Percentiles rank a stretch among this genome's conserved stretches.
Evolutionary conservation across 352 stramenopile species (phyloP).

Genomic region (Globisporangium spiculum): DNA sequence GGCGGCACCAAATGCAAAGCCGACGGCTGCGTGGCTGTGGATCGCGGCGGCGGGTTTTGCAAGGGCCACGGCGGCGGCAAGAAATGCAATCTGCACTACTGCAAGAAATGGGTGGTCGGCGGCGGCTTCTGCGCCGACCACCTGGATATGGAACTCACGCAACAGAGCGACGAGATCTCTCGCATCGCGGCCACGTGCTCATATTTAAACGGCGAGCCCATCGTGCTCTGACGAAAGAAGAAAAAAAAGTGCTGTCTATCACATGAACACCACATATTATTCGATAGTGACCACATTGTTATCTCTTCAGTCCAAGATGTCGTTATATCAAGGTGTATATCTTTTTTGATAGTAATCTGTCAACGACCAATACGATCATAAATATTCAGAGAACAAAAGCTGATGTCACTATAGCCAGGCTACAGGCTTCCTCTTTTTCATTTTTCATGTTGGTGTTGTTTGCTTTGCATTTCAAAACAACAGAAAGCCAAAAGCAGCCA

Average conservation of each 20-base stretch:
- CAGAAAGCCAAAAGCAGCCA: neutral
- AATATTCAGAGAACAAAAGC: slow-evolving; percentile 1
- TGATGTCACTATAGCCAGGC: neutral
- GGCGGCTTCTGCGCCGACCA: slow-evolving; percentile 74
- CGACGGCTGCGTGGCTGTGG: slow-evolving; percentile 58
- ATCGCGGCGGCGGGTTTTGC: slow-evolving; percentile 80
- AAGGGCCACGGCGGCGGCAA: slow-evolving; percentile 83
- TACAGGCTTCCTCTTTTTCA: neutral
- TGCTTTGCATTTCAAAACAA: slow-evolving; percentile 9
- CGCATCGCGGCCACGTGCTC: slow-evolving; percentile 47
- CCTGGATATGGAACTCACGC: slow-evolving; percentile 55
- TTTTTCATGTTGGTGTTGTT: neutral
- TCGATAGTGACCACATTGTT: neutral
- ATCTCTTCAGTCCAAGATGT: neutral
- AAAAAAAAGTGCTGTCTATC: neutral
- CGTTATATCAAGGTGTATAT: neutral
- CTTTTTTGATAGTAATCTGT: neutral
- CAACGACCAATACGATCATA: neutral
- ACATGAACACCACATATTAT: neutral
- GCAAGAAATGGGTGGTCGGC: slow-evolving; percentile 79
- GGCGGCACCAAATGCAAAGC: slow-evolving; percentile 73
- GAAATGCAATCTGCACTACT: slow-evolving; percentile 66
- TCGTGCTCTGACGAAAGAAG: slow-evolving; percentile 39
- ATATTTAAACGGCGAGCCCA: slow-evolving; percentile 71
- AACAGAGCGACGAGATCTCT: slow-evolving; percentile 52